Evolutionary conservation across 2,329 filamentous ascomycete genomes (phyloP).

Genomic region (Fusarium cyanostomum): DNA sequence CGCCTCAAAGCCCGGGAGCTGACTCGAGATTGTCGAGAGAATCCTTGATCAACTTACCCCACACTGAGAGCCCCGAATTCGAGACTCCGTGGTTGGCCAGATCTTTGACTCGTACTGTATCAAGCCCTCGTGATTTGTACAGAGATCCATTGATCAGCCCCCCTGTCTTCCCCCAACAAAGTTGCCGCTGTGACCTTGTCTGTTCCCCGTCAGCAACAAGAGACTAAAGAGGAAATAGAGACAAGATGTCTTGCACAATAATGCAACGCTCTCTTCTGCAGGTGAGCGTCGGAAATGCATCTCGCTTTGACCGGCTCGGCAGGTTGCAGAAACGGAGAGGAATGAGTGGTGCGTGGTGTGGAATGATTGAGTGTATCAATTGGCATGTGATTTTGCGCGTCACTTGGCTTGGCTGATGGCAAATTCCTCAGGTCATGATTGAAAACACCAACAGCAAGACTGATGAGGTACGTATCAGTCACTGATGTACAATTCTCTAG

Average conservation of each 20-base stretch:
- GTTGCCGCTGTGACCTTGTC: neutral
- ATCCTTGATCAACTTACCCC: too few species aligned
- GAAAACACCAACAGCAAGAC: constrained; percentile 1
- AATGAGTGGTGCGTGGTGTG: constrained; percentile 18
- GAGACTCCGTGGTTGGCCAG: constrained; percentile 31
- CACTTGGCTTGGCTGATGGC: neutral
- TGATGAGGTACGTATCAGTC: too few species aligned
- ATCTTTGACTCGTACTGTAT: constrained; percentile 21
- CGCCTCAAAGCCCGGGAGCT: too few species aligned
- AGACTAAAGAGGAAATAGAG: too few species aligned
- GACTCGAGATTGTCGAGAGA: too few species aligned
- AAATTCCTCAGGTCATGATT: constrained; percentile 1
- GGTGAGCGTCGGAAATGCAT: too few species aligned
- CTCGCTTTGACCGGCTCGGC: neutral
- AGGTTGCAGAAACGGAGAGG: neutral
- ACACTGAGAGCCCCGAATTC: constrained; percentile 7
- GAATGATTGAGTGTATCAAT: constrained; percentile 14
- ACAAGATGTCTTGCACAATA: too few species aligned
- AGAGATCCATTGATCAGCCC: constrained; percentile 8
- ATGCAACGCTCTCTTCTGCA: neutral
- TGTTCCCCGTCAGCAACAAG: neutral
- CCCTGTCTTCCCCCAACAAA: constrained; percentile 1
- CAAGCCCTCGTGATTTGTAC: constrained; percentile 29
- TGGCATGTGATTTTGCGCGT: constrained; percentile 37
- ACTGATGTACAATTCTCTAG: neutral